A percentile compares a stretch with the other conserved stretches of the same genome.
Conservation (phyloP, 768 basidiomycete species). For the Serendipita sp. region DNA sequence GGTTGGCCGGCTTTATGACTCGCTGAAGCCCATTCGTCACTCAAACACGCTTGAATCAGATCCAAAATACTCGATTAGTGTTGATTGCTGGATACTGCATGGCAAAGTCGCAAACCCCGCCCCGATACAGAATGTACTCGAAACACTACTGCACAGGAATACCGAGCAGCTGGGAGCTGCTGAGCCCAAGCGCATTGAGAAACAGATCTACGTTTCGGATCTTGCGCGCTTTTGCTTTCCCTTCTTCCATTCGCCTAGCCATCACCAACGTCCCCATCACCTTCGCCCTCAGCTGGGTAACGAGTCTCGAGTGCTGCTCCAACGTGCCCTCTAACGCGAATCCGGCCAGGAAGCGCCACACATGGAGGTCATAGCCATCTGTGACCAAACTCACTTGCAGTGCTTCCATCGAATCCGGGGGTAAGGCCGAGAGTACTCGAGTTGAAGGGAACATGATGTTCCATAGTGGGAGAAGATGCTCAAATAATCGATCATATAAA, state of each 20-base stretch:
- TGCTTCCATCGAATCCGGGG: constrained; percentile 23
- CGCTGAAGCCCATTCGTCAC: no score
- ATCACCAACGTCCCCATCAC: constrained; percentile 76
- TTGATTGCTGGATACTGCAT: neutral
- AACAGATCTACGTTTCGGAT: constrained; percentile 81
- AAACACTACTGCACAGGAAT: neutral
- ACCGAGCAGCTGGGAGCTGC: constrained; percentile 15
- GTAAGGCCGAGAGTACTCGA: constrained; percentile 36
- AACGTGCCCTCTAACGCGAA: constrained; percentile 67
- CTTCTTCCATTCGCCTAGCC: constrained; percentile 44
- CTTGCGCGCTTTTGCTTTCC: constrained; percentile 63
- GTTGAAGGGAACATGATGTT: constrained; percentile 81
- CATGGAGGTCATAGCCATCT: constrained; percentile 45
- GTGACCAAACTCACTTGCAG: constrained; percentile 18
- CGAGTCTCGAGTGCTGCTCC: constrained; percentile 80
- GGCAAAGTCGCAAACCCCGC: neutral
- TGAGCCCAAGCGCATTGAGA: constrained; percentile 22
- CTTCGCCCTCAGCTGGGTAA: constrained; percentile 77
- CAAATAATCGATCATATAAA: constrained; percentile 79
- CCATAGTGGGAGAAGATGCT: constrained; percentile 60
- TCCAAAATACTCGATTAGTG: neutral
- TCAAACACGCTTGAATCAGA: neutral
- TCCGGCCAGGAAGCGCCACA: constrained; percentile 90
- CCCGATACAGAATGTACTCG: neutral
- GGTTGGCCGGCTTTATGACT: no score